These are phyloP conservation scores for Exophiala sp. DNA, from an alignment of 2,329 filamentous ascomycete species.

Conservation along the genomic window DNA sequence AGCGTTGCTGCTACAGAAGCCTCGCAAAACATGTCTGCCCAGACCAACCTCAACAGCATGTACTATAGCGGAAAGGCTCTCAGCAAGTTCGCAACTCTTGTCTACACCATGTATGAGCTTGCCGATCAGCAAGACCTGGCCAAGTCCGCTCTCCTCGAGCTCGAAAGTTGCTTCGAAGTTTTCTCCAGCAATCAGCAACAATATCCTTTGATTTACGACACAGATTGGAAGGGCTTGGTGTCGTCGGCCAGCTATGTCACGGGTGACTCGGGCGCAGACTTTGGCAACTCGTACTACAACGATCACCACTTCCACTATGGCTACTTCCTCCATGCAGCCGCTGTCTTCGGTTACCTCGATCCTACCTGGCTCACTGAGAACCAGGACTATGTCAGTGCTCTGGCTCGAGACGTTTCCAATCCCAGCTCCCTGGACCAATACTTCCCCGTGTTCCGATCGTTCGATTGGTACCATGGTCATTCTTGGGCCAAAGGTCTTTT, in stretches of 20 bases:
- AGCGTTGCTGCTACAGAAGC: conserved; percentile 66
- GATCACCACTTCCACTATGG: conserved; percentile 63
- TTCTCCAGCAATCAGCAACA: conserved; percentile 64
- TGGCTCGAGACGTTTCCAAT: conserved; percentile 81
- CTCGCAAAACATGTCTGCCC: conserved; percentile 64
- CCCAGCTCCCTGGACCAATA: conserved; percentile 62
- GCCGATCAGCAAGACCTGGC: conserved; percentile 54
- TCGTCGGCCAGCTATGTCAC: conserved; percentile 67
- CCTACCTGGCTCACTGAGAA: conserved; percentile 67
- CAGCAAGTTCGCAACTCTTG: conserved; percentile 66
- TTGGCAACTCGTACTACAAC: conserved; percentile 77
- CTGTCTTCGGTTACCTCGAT: conserved; percentile 75
- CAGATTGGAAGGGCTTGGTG: conserved; percentile 70
- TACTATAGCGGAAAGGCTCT: conserved; percentile 87
- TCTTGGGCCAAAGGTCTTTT: conserved; percentile 70
- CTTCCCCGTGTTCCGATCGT: conserved; percentile 76
- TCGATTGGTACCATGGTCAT: conserved; percentile 94
- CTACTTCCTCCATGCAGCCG: conserved; percentile 82
- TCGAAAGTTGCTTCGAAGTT: conserved; percentile 61
- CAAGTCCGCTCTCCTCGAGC: conserved; percentile 51
- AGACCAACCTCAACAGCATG: conserved; percentile 76
- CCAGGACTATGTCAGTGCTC: conserved; percentile 70
- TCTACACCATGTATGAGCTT: conserved; percentile 61
- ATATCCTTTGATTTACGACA: conserved; percentile 53
- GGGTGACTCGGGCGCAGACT: conserved; percentile 66